phyloP scores from a whole-genome alignment of 371 early-diverging fungal genomes.

The Fennellomyces sp. region DNA sequence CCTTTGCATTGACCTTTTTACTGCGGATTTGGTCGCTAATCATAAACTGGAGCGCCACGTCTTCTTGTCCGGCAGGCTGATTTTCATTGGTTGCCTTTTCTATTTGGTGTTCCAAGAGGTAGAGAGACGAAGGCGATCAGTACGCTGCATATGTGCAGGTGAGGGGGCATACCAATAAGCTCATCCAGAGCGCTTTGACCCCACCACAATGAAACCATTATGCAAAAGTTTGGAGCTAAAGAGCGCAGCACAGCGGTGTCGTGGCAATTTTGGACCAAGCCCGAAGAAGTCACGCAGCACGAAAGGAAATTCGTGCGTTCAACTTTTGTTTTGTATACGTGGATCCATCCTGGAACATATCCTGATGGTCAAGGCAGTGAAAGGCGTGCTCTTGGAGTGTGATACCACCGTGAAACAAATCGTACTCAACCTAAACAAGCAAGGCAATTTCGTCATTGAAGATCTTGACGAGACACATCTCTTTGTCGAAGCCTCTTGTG shows the following conservation, averaged over 20 bases:
- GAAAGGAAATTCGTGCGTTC: neutral
- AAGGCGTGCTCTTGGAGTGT: constrained; percentile 59
- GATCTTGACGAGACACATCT: constrained; percentile 88
- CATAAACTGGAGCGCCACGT: constrained; percentile 82
- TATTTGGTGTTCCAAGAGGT: too few relatives aligned
- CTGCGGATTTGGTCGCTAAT: constrained; percentile 92
- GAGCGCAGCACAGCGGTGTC: neutral
- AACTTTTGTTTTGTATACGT: neutral
- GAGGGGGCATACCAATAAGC: constrained; percentile 40
- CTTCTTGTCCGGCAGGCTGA: constrained; percentile 83
- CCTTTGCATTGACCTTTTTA: constrained; percentile 82
- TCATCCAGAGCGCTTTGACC: constrained; percentile 44
- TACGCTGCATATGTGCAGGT: too few relatives aligned
- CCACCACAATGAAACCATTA: constrained; percentile 49
- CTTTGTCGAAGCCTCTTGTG: constrained; percentile 73
- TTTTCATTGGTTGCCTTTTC: constrained; percentile 91
- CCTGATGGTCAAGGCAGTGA: constrained; percentile 54
- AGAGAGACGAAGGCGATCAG: too few relatives aligned
- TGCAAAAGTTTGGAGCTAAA: neutral
- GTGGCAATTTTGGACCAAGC: neutral
- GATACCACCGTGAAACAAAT: constrained; percentile 86
- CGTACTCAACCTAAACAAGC: constrained; percentile 73
- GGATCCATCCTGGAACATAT: neutral
- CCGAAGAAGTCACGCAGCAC: neutral
- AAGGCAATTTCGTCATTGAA: constrained; percentile 80